These are phyloP conservation scores for Ichthyophthirius multifiliis DNA, from an alignment of 169 alveolate species.

Conservation along the genomic window DNA sequence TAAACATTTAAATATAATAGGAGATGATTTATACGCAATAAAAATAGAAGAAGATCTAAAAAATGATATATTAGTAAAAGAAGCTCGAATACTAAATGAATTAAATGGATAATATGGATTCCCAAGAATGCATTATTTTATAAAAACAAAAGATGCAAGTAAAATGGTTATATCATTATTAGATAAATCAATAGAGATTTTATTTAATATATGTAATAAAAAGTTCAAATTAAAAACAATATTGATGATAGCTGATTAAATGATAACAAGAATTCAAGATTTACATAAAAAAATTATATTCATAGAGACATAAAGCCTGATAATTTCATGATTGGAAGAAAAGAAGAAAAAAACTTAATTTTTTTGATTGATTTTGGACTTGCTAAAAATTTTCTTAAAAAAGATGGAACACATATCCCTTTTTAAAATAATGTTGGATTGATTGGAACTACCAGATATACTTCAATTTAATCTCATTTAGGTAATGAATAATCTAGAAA, in stretches of 20 bases:
- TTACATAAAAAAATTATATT: constrained; percentile 24
- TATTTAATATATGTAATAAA: constrained; percentile 50
- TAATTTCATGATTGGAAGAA: constrained; percentile 68
- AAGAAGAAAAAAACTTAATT: background rate
- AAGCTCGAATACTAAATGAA: background rate
- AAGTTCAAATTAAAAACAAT: constrained; percentile 52
- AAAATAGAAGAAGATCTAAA: background rate
- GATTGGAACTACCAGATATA: constrained; percentile 72
- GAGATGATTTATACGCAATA: background rate
- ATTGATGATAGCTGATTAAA: constrained; percentile 54
- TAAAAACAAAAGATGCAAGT: background rate
- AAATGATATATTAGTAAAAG: background rate
- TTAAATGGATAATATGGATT: constrained; percentile 2
- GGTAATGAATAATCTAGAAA: constrained; percentile 52
- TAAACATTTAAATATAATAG: background rate
- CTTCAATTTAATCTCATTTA: constrained; percentile 42
- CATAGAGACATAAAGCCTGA: constrained; percentile 86
- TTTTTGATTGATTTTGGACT: constrained; percentile 39
- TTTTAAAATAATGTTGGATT: constrained; percentile 53
- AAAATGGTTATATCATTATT: background rate
- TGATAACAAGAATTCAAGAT: constrained; percentile 18
- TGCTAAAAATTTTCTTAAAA: constrained; percentile 14
- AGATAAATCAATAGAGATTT: constrained; percentile 43
- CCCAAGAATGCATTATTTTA: background rate
- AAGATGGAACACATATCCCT: constrained; percentile 34